Base-by-base conservation (phyloP, 208 protist genomes). In the Borovskyia barvae region DNA sequence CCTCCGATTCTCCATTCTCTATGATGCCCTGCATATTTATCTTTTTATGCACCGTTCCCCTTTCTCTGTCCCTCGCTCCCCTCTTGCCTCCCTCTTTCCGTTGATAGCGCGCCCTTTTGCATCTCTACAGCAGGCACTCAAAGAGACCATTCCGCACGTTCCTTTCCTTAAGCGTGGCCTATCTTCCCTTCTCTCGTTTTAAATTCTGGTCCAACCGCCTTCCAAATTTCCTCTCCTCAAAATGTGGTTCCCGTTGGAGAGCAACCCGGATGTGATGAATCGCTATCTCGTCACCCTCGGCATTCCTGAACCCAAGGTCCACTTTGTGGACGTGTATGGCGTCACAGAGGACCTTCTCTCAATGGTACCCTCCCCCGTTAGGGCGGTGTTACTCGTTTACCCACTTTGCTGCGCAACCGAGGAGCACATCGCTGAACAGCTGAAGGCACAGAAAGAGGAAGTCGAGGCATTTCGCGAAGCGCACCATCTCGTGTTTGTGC, bases 271-370 rank as follows among this genome's bases (percentile, higher is more conserved):
- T 1, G 87, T 97, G 19, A 71, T 97, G 70, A 97, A 97, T 71
- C 47, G 43, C 1, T 97, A 96, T 62, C 39, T 95, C 17, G 25
- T 24, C 8, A 36, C 19, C 0, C 52, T 96, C 6, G 90, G 92
- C 7, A 22, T 97, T 5, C 32, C 8, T 6, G 54, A 81, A 0
- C 53, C 78, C 0, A 73, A 79, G 40, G 58, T 85, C 22, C 54
- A 80, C 43, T 97, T 98, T 53, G 68, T 77, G 26, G 96, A 99
- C 54, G 93, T 98, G 7, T 98, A 88, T 53, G 94, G 96, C 11
- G 55, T 97, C 3, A 78, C 93, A 15, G 35, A 62, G n/a, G 95
- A 97, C 7, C 54, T 98, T 26, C 71, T 98, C 6, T 47, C 43
- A 2, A 95, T 98, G 80, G 85, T 98, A 14, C 97, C 96, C 2